These are phyloP conservation scores for Prunus salicina DNA, from an alignment of 306 rosid genomes.

Conservation along the genomic window DNA sequence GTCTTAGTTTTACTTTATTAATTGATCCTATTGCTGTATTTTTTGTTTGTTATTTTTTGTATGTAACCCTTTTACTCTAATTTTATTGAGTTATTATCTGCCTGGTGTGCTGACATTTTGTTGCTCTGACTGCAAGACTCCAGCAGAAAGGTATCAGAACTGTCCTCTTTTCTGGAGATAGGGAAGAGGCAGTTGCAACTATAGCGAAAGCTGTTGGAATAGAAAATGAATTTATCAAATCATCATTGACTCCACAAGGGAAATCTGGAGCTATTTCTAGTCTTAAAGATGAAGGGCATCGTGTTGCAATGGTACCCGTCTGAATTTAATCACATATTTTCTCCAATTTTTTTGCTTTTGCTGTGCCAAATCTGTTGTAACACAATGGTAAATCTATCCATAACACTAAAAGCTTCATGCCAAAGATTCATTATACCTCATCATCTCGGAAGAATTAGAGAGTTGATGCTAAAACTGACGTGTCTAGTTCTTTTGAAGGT, in stretches of 20 bases:
- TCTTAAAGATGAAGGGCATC: conserved; percentile 81
- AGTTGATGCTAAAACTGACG: conserved; percentile 16
- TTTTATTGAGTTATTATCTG: conserved; percentile 13
- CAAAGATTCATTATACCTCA: not conserved
- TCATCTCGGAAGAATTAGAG: not conserved
- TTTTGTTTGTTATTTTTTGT: conserved; percentile 1
- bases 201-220: conserved; percentile 84
- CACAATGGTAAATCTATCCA: not conserved
- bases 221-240: conserved; percentile 53
- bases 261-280: conserved; percentile 73
- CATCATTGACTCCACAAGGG: conserved; percentile 80
- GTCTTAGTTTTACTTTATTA: no score
- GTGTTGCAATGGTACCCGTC: conserved; percentile 83
- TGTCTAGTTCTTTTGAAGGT: conserved; percentile 47
- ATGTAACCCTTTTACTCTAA: conserved; percentile 6
- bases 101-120: conserved; percentile 36
- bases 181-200: conserved; percentile 98
- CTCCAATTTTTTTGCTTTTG: conserved; percentile 3
- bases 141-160: conserved; percentile 85
- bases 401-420: not conserved
- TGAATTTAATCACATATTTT: conserved; percentile 5
- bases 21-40: no score
- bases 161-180: conserved; percentile 90
- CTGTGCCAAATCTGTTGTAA: conserved; percentile 17
- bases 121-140: conserved; percentile 56